Conservation (phyloP, 2,329 filamentous ascomycete species). For the Phialocephala sp. region DNA sequence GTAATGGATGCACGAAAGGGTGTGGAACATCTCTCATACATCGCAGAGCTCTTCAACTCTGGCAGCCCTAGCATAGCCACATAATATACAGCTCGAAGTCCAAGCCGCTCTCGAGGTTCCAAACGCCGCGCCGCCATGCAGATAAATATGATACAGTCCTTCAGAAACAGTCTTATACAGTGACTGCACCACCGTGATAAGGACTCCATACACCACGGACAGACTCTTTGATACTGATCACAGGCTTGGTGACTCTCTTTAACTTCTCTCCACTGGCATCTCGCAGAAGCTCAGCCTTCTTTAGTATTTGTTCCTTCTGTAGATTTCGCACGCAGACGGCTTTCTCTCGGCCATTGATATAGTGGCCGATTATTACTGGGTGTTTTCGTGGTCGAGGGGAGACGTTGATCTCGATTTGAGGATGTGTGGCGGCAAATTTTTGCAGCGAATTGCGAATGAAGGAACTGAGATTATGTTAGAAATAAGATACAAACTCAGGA, state of each 20-base stretch:
- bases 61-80: background rate
- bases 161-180: constrained; percentile 34
- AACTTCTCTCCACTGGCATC: constrained; percentile 79
- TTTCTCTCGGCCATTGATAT: constrained; percentile 89
- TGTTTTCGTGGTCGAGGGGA: constrained; percentile 90
- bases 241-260: constrained; percentile 65
- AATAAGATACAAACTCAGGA: background rate
- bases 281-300: constrained; percentile 77
- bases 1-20: background rate
- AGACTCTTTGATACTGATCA: constrained; percentile 67
- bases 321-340: constrained; percentile 89
- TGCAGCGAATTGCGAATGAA: constrained; percentile 82
- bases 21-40: background rate
- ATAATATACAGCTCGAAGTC: constrained; percentile 8
- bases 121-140: constrained; percentile 35
- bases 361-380: constrained; percentile 86
- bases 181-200: constrained; percentile 61
- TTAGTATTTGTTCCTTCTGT: constrained; percentile 77
- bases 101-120: constrained; percentile 24
- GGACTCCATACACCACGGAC: constrained; percentile 75
- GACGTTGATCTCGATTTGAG: constrained; percentile 88
- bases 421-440: constrained; percentile 79
- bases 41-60: background rate
- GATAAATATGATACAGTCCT: constrained; percentile 33
- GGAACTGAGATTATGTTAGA: constrained; percentile 54